These are phyloP conservation scores for Fraxinus ornus DNA, from an alignment of 305 asterid genomes.

Conservation along the genomic window DNA sequence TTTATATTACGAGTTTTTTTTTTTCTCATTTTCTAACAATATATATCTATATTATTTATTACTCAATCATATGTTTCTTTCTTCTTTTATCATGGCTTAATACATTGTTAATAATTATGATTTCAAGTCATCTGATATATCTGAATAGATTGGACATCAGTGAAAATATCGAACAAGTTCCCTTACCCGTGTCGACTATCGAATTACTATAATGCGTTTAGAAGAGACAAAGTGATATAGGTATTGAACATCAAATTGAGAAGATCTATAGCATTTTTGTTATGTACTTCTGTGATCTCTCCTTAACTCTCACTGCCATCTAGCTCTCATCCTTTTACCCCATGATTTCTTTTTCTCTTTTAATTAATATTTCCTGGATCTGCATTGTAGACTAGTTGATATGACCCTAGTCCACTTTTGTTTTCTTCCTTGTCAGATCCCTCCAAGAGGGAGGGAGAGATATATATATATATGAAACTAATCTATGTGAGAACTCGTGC, in stretches of 20 bases:
- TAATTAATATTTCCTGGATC: neutral
- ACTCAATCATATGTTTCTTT: neutral
- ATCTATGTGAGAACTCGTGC: neutral
- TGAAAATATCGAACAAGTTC: neutral
- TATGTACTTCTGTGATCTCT: neutral
- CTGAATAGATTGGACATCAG: neutral
- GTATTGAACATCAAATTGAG: neutral
- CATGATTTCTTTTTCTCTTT: neutral
- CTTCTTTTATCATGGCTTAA: neutral
- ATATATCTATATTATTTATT: too few species aligned
- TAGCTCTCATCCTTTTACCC: neutral
- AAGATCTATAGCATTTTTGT: neutral
- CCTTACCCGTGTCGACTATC: neutral
- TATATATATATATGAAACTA: neutral
- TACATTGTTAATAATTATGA: neutral
- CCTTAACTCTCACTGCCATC: neutral
- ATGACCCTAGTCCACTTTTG: neutral
- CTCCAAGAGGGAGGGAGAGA: neutral
- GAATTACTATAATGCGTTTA: neutral
- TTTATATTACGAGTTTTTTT: neutral
- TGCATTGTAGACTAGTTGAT: neutral
- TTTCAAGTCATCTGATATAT: constrained; percentile 27
- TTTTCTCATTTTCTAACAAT: neutral
- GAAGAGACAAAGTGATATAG: neutral
- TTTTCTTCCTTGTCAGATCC: neutral